Evolutionary conservation across 129 eudicot species (phyloP).

Genomic region (Daucus carota): DH1_v3.0 NC_030385.2:42721001-42721500

Average conservation of each 20-base stretch:
- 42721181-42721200: neutral
- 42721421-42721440: neutral
- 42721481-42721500: neutral
- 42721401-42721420: neutral
- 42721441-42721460: neutral
- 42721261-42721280: neutral
- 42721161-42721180: neutral
- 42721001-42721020: neutral
- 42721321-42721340: neutral
- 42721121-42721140: no score
- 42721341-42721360: neutral
- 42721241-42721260: neutral
- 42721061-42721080: neutral
- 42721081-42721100: neutral
- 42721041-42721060: neutral
- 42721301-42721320: neutral
- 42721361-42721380: neutral
- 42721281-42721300: neutral
- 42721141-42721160: neutral
- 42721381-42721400: neutral
- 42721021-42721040: neutral
- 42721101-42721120: neutral
- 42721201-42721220: neutral
- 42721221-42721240: neutral
- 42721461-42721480: neutral